Base-by-base conservation (phyloP, 2,329 filamentous ascomycete genomes). In the Trematosphaeria pertusa region DNA sequence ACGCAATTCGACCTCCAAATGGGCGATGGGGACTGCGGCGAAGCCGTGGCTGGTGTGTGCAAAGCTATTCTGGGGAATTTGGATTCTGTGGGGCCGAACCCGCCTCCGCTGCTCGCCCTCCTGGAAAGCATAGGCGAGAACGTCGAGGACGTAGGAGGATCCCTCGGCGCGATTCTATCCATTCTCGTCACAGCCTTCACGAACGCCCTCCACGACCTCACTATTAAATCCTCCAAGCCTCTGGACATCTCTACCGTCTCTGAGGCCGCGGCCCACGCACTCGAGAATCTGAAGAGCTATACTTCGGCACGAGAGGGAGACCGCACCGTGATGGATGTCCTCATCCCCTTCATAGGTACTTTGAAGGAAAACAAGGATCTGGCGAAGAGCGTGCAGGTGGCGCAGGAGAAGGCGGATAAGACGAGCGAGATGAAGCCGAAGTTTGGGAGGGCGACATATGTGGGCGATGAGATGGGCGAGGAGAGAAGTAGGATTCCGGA, bases 361-460 rank as follows among this genome's bases (percentile, higher is more conserved):
- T 78, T 97, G 4, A 77, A 72, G 2, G 70, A 81, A 62, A 85
- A 82, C 0, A 82, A 82, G 12, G 83, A 91, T 65, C 65, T 94
- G 3, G 79, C 80, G 50, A 78, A 84, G 67, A 91, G 91, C 3
- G 91, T 90, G 0, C 76, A 84, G 58, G 90, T 89, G 1, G 87
- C 91, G 0, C 81, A 83, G 56, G 78, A 85, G 33, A 93, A 87
- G 0, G 88, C 92, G 1, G 87, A 93, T 52, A 82, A 81, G 19
- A 97, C 93, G 4, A 95, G 90, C 76, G 86, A 86, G 21, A 96
- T 99, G 92, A 85, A 88, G 70, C 89, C 94, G 14, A 93, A 86
- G 62, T 79, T 97, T 41, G 94, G 94, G 1, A 76, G 91, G 35
- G 84, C 87, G 1, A 90, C 93, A 12, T 95, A 95, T 72, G 83